Conservation (phyloP, 495 filamentous ascomycete species). For the Penicillium herquei region DNA sequence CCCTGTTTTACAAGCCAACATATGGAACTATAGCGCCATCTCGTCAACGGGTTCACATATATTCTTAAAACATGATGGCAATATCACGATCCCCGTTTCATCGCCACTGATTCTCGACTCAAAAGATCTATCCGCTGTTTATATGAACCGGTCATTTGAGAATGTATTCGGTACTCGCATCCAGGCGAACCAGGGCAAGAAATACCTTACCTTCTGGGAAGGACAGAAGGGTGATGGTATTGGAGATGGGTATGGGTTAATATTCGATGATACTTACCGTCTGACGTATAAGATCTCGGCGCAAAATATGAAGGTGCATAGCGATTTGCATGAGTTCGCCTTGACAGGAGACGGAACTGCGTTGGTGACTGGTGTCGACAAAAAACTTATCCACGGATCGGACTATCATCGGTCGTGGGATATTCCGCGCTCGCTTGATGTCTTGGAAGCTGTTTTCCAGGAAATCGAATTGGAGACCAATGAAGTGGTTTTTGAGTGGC, state of each 20-base stretch:
- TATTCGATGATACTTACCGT: constrained; percentile 19
- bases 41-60: constrained; percentile 20
- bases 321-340: constrained; percentile 37
- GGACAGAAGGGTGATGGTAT: constrained; percentile 20
- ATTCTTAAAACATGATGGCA: constrained; percentile 23
- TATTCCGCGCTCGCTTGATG: not conserved
- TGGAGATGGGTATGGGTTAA: constrained; percentile 23
- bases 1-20: constrained; percentile 18
- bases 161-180: constrained; percentile 23
- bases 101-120: constrained; percentile 19
- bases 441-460: constrained; percentile 44
- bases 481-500: constrained; percentile 32
- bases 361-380: constrained; percentile 44
- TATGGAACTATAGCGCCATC: constrained; percentile 15
- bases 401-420: not conserved
- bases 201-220: constrained; percentile 21
- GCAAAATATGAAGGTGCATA: constrained; percentile 14
- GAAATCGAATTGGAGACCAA: constrained; percentile 39
- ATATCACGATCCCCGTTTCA: constrained; percentile 17
- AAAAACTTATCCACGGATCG: constrained; percentile 9
- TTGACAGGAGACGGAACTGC: constrained; percentile 42
- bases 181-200: constrained; percentile 15
- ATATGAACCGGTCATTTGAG: constrained; percentile 19
- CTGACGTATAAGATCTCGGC: constrained; percentile 19
- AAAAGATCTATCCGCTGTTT: constrained; percentile 19